Base-by-base conservation (phyloP, 768 basidiomycete genomes). In the Boletus pseudopeckii region DNA sequence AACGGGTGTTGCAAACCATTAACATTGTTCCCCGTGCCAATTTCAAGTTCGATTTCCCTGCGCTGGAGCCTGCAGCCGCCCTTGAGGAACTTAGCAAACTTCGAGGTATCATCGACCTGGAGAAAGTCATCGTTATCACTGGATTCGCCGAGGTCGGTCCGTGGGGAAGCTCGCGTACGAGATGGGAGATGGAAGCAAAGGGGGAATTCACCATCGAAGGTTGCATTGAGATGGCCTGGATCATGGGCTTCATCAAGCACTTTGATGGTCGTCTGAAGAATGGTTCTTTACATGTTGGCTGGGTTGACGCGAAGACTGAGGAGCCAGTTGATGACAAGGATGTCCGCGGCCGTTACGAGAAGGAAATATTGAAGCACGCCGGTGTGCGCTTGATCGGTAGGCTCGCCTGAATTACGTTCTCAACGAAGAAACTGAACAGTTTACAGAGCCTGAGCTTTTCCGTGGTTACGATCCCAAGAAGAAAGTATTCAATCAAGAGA, bases 151-250 rank as follows among this genome's bases (percentile, higher is more conserved):
- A 99, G 71, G 92, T 98, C 47, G 90, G 97, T 2, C 97, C 97
- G 13, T 99, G 96, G 95, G 97, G 97, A 60, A 94, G 92, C 66
- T 90, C 96, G 15, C 85, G 97, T 54, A 99, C 97, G 3, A 85
- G 97, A 54, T 99, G 97, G 97, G 97, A 99, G 76, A 98, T 99
- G 94, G 97, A 99, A 69, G 95, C 94, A 43, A 81, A 85, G 43
- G 96, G 97, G n/a, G 86, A 96, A 66, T 88, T 98, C 72, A 94
- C 95, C 2, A 95, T 98, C 62, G 89, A 97, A 71, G 97, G 97
- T 18, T 92, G 92, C 65, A 97, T 99, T 65, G 97, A 99, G 76
- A 96, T 99, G 90, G 95, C 96, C 3, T 99, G 96, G 95, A 86
- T 98, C 73, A 98, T 95, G 92, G 96, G 97, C 39, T 84, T 83